phyloP scores from a whole-genome alignment of 345 rosid species.

The Populus pruinosa region DNA sequence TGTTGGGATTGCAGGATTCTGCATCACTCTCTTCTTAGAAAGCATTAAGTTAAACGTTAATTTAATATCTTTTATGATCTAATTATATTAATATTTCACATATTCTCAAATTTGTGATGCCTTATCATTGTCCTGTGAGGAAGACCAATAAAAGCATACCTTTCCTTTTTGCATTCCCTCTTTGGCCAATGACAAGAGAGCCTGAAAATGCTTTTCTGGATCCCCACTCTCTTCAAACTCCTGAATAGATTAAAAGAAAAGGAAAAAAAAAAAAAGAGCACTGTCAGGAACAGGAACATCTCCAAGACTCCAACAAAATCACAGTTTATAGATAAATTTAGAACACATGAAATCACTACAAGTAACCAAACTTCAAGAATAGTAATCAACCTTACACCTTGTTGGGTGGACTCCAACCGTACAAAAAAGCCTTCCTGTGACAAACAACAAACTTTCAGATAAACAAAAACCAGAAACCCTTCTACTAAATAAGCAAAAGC shows the following conservation, averaged over 20 bases:
- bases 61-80: background rate
- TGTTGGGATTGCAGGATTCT: background rate
- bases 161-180: conserved; percentile 91
- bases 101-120: background rate
- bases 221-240: conserved; percentile 92
- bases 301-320: background rate
- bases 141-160: conserved; percentile 32
- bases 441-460: conserved; percentile 15
- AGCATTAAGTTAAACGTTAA: background rate
- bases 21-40: background rate
- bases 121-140: background rate
- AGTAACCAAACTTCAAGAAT: conserved; percentile 9
- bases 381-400: conserved; percentile 66
- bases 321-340: background rate
- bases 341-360: background rate
- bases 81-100: background rate
- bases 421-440: conserved; percentile 79
- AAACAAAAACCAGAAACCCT: background rate
- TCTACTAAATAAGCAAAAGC: background rate
- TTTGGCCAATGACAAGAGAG: conserved; percentile 65
- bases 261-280: background rate
- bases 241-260: conserved; percentile 28
- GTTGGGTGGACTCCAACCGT: conserved; percentile 98
- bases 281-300: conserved; percentile 16
- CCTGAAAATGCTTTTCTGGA: conserved; percentile 81